These are phyloP conservation scores for Aphanomyces stellatus DNA, from an alignment of 352 stramenopile genomes.

Conservation along the genomic window DNA sequence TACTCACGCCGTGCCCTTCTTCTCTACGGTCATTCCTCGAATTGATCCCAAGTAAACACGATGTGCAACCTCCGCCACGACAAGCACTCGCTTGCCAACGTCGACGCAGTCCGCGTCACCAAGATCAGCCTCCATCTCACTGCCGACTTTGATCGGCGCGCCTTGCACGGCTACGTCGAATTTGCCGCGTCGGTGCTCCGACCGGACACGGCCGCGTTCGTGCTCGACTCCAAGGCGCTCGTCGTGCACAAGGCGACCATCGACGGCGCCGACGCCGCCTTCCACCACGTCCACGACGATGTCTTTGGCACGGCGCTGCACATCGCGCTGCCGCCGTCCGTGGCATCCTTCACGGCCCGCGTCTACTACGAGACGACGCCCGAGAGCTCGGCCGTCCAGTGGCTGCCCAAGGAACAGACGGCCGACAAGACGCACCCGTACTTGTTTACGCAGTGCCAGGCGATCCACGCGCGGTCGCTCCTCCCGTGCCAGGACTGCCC, in stretches of 20 bases:
- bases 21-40: no score
- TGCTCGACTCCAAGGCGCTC: slow-evolving; percentile 2
- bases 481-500: slow-evolving; percentile 90
- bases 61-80: no score
- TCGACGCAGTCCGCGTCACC: not conserved
- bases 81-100: slow-evolving; percentile 13
- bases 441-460: slow-evolving; percentile 81
- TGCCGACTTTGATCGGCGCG: slow-evolving; percentile 12
- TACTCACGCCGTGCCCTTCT: no score
- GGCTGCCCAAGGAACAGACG: slow-evolving; percentile 76
- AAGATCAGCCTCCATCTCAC: not conserved
- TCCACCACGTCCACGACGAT: slow-evolving; percentile 19
- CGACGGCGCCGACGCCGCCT: not conserved
- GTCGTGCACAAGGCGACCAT: slow-evolving; percentile 10
- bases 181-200: not conserved
- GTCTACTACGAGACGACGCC: slow-evolving; percentile 56
- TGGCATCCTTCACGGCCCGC: slow-evolving; percentile 53
- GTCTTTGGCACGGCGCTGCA: slow-evolving; percentile 64
- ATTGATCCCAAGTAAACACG: no score
- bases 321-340: slow-evolving; percentile 52
- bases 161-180: slow-evolving; percentile 6
- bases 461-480: slow-evolving; percentile 78
- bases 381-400: slow-evolving; percentile 69
- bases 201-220: not conserved
- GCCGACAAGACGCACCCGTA: slow-evolving; percentile 66